A percentile compares a stretch with the other conserved stretches of the same genome.
Conservation (phyloP, 1,139 yeast species). For the Kodamaea fungicola region DNA sequence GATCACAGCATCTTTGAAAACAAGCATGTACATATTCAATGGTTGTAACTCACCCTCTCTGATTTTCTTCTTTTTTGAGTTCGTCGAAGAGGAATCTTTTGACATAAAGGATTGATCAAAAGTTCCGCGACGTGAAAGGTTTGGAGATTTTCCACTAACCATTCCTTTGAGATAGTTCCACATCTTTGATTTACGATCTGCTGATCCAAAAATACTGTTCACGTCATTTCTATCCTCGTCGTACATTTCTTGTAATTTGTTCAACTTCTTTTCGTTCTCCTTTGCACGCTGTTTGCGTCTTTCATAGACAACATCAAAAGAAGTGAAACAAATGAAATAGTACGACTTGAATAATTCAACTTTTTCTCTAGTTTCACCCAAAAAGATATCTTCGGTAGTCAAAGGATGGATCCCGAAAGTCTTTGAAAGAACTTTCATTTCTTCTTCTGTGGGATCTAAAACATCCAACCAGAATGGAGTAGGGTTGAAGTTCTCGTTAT, state of each 20-base stretch:
- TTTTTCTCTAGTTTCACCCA: slow-evolving; percentile 93
- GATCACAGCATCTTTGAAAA: slow-evolving; percentile 84
- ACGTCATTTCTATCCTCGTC: slow-evolving; percentile 18
- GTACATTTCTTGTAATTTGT: slow-evolving; percentile 39
- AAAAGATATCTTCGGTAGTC: slow-evolving; percentile 91
- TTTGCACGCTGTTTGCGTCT: slow-evolving; percentile 48
- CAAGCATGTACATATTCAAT: slow-evolving; percentile 87
- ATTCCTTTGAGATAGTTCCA: slow-evolving; percentile 13
- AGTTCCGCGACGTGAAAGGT: slow-evolving; percentile 5
- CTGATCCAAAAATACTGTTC: slow-evolving; percentile 18
- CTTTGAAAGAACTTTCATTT: slow-evolving; percentile 88
- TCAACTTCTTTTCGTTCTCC: slow-evolving; percentile 40
- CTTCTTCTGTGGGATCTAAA: slow-evolving; percentile 90
- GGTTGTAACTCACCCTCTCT: slow-evolving; percentile 83
- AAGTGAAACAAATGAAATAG: slow-evolving; percentile 88
- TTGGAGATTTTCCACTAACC: slow-evolving; percentile 2
- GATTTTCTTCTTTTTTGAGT: slow-evolving; percentile 31
- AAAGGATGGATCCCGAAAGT: slow-evolving; percentile 94
- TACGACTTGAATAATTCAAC: slow-evolving; percentile 89
- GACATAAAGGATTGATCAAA: slow-evolving; percentile 8
- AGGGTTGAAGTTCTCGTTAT: slow-evolving; percentile 3
- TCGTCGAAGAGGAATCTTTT: slow-evolving; percentile 20
- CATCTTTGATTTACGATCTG: slow-evolving; percentile 17
- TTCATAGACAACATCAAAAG: slow-evolving; percentile 83
- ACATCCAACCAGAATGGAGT: slow-evolving; percentile 90